Evolutionary conservation across 331 rosid species (phyloP), one percentile per base, ranked within the genome.

Genomic region (Dryas integrifolia): DNA sequence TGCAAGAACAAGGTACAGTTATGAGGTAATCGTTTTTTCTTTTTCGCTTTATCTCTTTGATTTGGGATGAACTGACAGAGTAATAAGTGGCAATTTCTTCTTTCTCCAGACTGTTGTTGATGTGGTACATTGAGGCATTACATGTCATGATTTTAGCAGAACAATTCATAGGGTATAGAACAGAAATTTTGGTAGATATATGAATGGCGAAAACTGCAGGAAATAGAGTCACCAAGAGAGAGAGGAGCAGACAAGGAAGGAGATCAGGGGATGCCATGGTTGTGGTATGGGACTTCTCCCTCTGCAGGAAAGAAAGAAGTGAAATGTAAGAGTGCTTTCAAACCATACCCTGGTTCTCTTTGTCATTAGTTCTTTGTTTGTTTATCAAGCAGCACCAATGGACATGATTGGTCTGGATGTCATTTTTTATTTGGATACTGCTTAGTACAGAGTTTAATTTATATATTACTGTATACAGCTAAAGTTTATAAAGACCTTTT

Each of bases 1-100:
- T 71, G 86, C 96, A 90, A 30, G 93, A 73, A 76, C 98, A 93
- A 57, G 93, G 93, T 3, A 85, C 86, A 5, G 55, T 62, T 59
- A 93, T 30, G 39, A 90, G 91, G 84, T 85, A 82, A 75, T 93
- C 94, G 35, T 83, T 56, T 7, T 57, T 82, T 1, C 51, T 40
- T 14, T 45, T 66, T 57, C 51, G 72, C 16, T 0, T 43, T 67
- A 89, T 78, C 0, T 86, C 65, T 26, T 60, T 81, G 77, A 89
- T 65, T 51, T 87, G 80, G 18, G 88, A 83, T 18, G 77, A 1
- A 21, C 46, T 7, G 3, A 90, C 85, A 5, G 85, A 65, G 85
- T 87, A 90, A 7, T 9, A 79, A 5, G 59, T 30, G 35, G 93
- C 83, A 35, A 92, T 66, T 48, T 88, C 65, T 57, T 76, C 72